Conservation (phyloP, 768 basidiomycete species). For the Asterophora parasitica region DNA sequence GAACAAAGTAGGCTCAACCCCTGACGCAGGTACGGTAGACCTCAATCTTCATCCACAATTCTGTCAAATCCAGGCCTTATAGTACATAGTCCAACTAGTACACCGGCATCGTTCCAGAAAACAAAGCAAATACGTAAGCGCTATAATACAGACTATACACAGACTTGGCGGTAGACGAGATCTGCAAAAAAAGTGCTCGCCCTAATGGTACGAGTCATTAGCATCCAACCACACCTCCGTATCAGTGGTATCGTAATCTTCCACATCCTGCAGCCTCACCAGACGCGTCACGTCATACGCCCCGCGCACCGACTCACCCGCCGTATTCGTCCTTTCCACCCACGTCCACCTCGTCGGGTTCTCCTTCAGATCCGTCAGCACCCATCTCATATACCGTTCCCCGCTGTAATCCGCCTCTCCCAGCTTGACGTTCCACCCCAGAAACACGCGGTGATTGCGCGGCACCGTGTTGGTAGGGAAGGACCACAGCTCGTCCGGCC, state of each 20-base stretch:
- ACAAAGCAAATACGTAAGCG: no score
- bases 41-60: no score
- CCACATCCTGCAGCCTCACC: conserved; percentile 25
- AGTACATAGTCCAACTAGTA: no score
- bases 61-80: no score
- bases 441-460: conserved; percentile 42
- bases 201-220: conserved; percentile 13
- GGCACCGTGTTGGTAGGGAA: conserved; percentile 19
- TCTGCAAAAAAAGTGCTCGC: neutral
- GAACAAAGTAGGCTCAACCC: no score
- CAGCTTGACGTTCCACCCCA: conserved; percentile 67
- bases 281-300: conserved; percentile 30
- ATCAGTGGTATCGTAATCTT: conserved; percentile 32
- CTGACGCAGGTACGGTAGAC: no score
- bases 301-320: conserved; percentile 8
- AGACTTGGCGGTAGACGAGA: neutral
- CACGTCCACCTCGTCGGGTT: conserved; percentile 31
- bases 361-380: conserved; percentile 31
- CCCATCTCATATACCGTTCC: conserved; percentile 35
- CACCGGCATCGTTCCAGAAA: no score
- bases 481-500: conserved; percentile 24
- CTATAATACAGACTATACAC: neutral
- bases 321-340: conserved; percentile 15
- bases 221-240: conserved; percentile 29
- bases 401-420: conserved; percentile 43